Conservation (phyloP, 495 filamentous ascomycete species). For the Lichenothelia convexa region DNA sequence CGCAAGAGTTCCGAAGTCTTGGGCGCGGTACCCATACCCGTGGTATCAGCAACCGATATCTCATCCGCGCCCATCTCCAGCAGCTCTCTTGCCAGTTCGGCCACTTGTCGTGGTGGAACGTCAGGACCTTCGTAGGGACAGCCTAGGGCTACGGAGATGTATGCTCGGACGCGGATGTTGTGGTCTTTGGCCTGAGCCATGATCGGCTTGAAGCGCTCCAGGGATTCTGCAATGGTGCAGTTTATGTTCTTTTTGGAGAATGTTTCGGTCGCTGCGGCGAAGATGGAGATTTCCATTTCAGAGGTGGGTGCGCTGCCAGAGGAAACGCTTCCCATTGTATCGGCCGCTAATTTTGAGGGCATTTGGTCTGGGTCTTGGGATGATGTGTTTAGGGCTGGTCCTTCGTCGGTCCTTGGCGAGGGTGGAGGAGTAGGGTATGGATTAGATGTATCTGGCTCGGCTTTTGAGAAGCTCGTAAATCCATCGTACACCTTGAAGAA, state of each 20-base stretch:
- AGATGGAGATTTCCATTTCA: conserved; percentile 68
- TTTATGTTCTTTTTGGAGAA: conserved; percentile 90
- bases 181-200: conserved; percentile 52
- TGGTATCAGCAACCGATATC: conserved; percentile 86
- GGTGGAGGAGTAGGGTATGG: conserved; percentile 21
- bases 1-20: conserved; percentile 51
- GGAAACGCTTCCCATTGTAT: conserved; percentile 11
- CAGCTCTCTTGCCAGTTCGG: conserved; percentile 60
- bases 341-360: conserved; percentile 14
- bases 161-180: conserved; percentile 66
- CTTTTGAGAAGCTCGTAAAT: conserved; percentile 16
- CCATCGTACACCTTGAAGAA: conserved; percentile 26
- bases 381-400: conserved; percentile 26
- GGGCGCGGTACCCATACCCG: conserved; percentile 87
- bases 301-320: conserved; percentile 17
- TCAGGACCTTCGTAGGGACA: conserved; percentile 89
- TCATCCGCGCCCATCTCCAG: conserved; percentile 94
- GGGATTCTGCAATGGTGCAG: conserved; percentile 64
- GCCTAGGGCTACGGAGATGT: conserved; percentile 85
- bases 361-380: conserved; percentile 24
- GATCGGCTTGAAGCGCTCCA: conserved; percentile 58
- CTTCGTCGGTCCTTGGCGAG: conserved; percentile 14
- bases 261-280: conserved; percentile 77
- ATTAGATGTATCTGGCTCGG: conserved; percentile 8
- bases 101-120: conserved; percentile 59